These are phyloP conservation scores for Pythium sp. DNA, from an alignment of 352 stramenopile genomes.

Conservation along the genomic window DNA sequence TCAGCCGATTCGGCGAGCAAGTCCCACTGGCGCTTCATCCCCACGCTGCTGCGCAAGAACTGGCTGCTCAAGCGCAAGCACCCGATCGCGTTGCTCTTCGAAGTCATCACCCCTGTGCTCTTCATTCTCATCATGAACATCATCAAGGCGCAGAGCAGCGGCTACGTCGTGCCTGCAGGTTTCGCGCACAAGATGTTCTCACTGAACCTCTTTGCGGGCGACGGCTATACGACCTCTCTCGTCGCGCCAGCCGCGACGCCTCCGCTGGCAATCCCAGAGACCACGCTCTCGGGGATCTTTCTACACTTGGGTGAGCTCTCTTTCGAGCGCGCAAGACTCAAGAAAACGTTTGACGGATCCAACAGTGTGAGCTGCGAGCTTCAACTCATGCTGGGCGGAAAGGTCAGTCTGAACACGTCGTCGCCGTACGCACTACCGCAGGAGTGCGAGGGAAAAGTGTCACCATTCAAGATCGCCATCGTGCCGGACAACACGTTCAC, in stretches of 20 bases:
- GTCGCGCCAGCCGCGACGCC: slow-evolving; percentile 29
- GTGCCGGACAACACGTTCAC: slow-evolving; percentile 36
- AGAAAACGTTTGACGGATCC: slow-evolving; percentile 8
- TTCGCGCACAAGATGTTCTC: slow-evolving; percentile 29
- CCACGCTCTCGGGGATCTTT: slow-evolving; percentile 55
- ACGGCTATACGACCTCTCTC: slow-evolving; percentile 31
- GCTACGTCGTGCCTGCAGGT: slow-evolving; percentile 33
- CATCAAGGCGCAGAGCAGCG: slow-evolving; percentile 40
- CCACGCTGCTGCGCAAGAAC: slow-evolving; percentile 73
- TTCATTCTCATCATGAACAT: slow-evolving; percentile 58
- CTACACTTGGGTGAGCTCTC: slow-evolving; percentile 42
- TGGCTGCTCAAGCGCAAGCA: slow-evolving; percentile 74
- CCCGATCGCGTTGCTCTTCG: slow-evolving; percentile 42
- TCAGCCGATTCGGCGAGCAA: slow-evolving; percentile 3
- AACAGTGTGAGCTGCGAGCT: slow-evolving; percentile 5
- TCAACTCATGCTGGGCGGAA: slow-evolving; percentile 10
- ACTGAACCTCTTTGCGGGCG: slow-evolving; percentile 43
- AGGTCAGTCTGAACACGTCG: slow-evolving; percentile 18
- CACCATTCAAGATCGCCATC: slow-evolving; percentile 36
- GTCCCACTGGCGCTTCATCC: slow-evolving; percentile 42
- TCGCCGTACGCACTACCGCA: slow-evolving; percentile 24
- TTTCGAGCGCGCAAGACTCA: slow-evolving; percentile 26
- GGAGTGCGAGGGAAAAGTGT: slow-evolving; percentile 19
- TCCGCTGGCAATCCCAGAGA: slow-evolving; percentile 49
- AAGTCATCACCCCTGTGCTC: slow-evolving; percentile 57